Base-by-base conservation (phyloP, 257 asterid genomes). In the Solanum chilense region DNA sequence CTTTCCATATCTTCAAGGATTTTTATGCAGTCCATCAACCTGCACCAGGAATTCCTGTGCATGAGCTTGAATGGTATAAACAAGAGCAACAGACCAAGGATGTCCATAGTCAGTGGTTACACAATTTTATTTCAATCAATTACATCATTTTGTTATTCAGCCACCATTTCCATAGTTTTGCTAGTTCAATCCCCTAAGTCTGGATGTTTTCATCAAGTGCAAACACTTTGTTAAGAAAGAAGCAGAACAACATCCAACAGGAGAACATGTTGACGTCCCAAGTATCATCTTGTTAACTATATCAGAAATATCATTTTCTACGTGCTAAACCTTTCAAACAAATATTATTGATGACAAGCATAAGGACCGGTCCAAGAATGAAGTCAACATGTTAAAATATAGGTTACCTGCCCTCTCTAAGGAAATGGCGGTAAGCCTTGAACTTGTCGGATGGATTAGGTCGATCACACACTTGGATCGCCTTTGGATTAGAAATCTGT, bases 1-100 rank as follows among this genome's bases (percentile, higher is more conserved):
- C 91, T 92, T 90, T 93, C 97, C 95, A 95, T 90, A 89, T 97
- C 97, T 90, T 94, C 97, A 87, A 97, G 99, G 94, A 93, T 89
- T 76, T 91, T 93, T 44, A 97, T 88, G 93, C 99, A 95, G 90
- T 94, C 98, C 64, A 84, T 93, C 88, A 97, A 90, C 94, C 99
- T 97, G 88, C 60, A 89, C 86, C 82, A 85, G 21, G 31, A 49
- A 81, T 81, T 81, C 69, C 56, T 49, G 85, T 29, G 42, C 66
- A 52, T 81, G 44, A 80, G 85, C 85, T 81, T n/a, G 45, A 81
- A 49, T 49, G 69, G 66, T 11, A 81, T 49, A 81, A 81, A 49
- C 85, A 81, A 81, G 45, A 81, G 69, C 69, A 81, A 81, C 44
- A 80, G 68, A 47, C 39, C 62, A n/a, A 42, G 83, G 62, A n/a